A percentile compares a stretch with the other conserved stretches of the same genome.
These are phyloP conservation scores for Lentinula lateritia DNA, from an alignment of 768 basidiomycete genomes.

Conservation along the genomic window DNA sequence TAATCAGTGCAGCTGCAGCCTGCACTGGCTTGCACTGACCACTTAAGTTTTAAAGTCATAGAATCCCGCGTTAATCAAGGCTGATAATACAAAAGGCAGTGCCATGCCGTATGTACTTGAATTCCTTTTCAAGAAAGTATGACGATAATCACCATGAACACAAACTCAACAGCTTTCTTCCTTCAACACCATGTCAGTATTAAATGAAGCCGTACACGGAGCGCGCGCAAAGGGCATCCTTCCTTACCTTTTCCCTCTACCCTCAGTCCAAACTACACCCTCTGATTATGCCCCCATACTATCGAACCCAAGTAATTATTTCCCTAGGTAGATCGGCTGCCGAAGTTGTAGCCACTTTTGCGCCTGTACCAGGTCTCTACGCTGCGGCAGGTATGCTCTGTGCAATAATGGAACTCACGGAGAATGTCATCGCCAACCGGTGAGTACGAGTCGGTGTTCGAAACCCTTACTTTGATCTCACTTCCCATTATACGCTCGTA, in stretches of 20 bases:
- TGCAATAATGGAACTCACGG: conserved; percentile 39
- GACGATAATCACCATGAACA: too few species aligned
- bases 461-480: neutral
- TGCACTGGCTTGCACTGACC: neutral
- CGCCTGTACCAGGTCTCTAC: conserved; percentile 42
- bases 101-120: too few species aligned
- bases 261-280: neutral
- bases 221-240: too few species aligned
- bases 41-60: neutral
- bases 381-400: conserved; percentile 36
- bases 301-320: neutral
- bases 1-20: neutral
- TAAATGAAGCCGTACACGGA: neutral
- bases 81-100: too few species aligned
- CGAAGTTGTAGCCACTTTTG: conserved; percentile 41
- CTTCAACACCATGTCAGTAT: neutral
- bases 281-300: neutral
- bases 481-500: conserved; percentile 13
- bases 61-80: too few species aligned
- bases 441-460: conserved; percentile 14
- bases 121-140: too few species aligned
- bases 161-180: neutral
- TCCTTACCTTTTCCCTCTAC: neutral
- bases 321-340: conserved; percentile 30
- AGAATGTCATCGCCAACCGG: conserved; percentile 45